Evolutionary conservation across 768 basidiomycete genomes (phyloP), one percentile per base, ranked within the genome.

Genomic region (Russula ochroleuca): DNA sequence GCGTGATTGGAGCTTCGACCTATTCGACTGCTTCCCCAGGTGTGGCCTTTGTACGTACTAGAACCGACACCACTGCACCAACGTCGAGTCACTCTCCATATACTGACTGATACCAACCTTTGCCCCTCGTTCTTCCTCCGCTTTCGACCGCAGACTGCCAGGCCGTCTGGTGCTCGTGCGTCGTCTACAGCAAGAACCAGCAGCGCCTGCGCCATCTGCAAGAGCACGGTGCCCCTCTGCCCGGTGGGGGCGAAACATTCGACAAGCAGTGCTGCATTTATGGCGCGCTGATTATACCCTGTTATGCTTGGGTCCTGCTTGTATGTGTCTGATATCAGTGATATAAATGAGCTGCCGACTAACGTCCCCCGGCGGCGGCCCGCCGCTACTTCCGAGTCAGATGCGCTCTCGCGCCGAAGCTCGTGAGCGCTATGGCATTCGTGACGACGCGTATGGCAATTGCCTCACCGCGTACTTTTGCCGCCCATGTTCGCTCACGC

Each of bases 291-390:
- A 57, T 59, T 38, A 28, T 28, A 28, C 28, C 28, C 28, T 41
- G 76, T 21, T 60, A 73, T 19, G 75, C 76, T 15, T 81, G 72
- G 68, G 50, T 80, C 52, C 67, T 81, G 65, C 79, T 80, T 75
- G 80, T 35, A 35, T 5, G 28, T 28, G 28, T 28, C 28, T 28
- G 28, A 28, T n/a, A n/a, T n/a, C n/a, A n/a, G n/a, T 28, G 28
- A 28, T 28, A 28, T 28, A 2, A 28, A 28, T 28, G 28, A 28
- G 28, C 2, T 28, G 28, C 28, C 5, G 28, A 28, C 28, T 28
- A 2, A 5, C 28, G 28, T 28, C 28, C 28, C 28, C 28, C 28
- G 28, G 28, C 5, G 28, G 28, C 28, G 28, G 28, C 28, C 28
- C 28, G 28, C 28, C 5, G 28, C 28, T 5, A 28, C 28, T 28